phyloP scores from a whole-genome alignment of 1,139 yeast species.

The Blastobotrys persicus region DNA sequence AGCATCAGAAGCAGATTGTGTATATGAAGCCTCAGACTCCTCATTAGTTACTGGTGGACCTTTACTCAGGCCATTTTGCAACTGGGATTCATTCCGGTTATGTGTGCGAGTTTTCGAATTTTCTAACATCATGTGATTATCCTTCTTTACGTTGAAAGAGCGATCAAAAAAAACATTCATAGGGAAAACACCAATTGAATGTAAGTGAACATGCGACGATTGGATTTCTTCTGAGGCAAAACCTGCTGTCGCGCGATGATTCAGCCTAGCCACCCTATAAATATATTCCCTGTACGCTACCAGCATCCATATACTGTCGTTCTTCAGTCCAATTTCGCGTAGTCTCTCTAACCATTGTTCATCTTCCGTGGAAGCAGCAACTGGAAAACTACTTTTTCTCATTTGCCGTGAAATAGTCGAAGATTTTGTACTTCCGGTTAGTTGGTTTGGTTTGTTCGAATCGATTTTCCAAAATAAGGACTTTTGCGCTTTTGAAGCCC shows the following conservation, averaged over 20 bases:
- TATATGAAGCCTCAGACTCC: neutral
- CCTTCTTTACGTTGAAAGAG: neutral
- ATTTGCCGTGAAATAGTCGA: neutral
- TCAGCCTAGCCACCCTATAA: conserved; percentile 51
- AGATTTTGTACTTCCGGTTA: conserved; percentile 7
- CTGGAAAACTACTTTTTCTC: conserved; percentile 12
- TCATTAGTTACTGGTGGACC: conserved; percentile 4
- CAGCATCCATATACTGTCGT: conserved; percentile 80
- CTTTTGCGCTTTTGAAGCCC: conserved; percentile 68
- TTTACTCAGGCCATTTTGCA: neutral
- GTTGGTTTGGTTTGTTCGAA: conserved; percentile 28
- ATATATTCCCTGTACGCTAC: conserved; percentile 59
- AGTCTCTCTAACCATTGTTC: conserved; percentile 70
- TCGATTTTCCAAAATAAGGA: conserved; percentile 76
- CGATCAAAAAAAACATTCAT: conserved; percentile 65
- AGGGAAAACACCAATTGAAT: conserved; percentile 47
- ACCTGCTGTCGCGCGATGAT: conserved; percentile 10
- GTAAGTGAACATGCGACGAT: conserved; percentile 27
- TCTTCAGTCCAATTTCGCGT: conserved; percentile 65
- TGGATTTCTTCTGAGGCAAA: conserved; percentile 1
- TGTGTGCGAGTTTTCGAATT: neutral
- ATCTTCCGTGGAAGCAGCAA: conserved; percentile 49
- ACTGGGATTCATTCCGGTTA: neutral
- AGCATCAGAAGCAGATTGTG: neutral
- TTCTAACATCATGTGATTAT: neutral